Conservation (phyloP, 2,329 filamentous ascomycete species). For the Blumeriella jaapii region DNA sequence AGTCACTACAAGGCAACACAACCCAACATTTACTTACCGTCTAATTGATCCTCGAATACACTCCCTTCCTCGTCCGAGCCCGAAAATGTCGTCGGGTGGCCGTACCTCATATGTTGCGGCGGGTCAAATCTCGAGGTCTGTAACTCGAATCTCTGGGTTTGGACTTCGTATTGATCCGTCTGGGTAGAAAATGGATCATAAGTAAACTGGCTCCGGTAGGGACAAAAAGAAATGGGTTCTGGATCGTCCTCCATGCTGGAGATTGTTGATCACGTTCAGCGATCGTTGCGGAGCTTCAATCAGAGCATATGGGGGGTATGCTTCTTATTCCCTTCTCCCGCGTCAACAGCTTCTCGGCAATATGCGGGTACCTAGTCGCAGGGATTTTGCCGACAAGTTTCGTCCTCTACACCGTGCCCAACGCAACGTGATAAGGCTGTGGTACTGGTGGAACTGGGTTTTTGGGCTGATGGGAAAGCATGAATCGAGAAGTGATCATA, state of each 20-base stretch:
- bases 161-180: constrained; percentile 15
- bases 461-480: constrained; percentile 3
- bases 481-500: constrained; percentile 12
- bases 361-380: constrained; percentile 22
- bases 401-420: neutral
- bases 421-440: neutral
- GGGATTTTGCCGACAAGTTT: constrained; percentile 5
- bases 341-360: constrained; percentile 19
- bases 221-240: constrained; percentile 24
- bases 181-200: constrained; percentile 19
- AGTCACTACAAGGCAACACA: neutral
- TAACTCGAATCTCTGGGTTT: constrained; percentile 12
- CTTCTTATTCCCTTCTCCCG: constrained; percentile 22
- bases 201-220: constrained; percentile 20
- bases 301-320: constrained; percentile 11
- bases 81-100: constrained; percentile 17
- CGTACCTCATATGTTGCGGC: constrained; percentile 4
- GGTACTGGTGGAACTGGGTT: neutral
- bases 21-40: constrained; percentile 6
- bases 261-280: constrained; percentile 15
- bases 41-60: constrained; percentile 5
- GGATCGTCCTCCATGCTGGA: constrained; percentile 22
- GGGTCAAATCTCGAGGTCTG: constrained; percentile 4
- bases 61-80: constrained; percentile 8
- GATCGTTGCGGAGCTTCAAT: constrained; percentile 11